Evolutionary conservation across 2,329 filamentous ascomycete species (phyloP).

Genomic region (Botryosphaeria agaves): DNA sequence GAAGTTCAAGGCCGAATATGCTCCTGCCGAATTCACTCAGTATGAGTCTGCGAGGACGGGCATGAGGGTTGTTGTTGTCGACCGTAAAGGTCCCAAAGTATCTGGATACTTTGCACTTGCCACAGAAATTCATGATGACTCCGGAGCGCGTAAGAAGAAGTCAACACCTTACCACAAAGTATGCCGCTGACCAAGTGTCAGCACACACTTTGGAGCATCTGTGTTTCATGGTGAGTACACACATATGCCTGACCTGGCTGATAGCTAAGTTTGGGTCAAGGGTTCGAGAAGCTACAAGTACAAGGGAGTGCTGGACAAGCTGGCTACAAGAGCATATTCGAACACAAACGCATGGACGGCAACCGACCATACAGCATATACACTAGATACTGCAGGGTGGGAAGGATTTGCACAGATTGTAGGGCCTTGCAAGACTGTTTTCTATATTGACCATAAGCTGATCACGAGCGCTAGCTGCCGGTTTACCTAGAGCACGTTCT

Average conservation of each 20-base stretch:
- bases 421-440: conserved; percentile 1
- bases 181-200: conserved; percentile 6
- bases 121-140: conserved; percentile 95
- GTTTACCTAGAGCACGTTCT: conserved; percentile 93
- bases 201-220: conserved; percentile 35
- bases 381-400: conserved; percentile 88
- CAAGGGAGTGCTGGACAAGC: conserved; percentile 87
- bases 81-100: conserved; percentile 87
- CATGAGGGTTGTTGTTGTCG: conserved; percentile 84
- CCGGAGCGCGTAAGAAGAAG: conserved; percentile 46
- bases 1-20: conserved; percentile 78
- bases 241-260: conserved; percentile 42
- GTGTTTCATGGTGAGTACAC: conserved; percentile 30
- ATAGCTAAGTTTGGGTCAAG: conserved; percentile 39
- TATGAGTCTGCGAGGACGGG: conserved; percentile 93
- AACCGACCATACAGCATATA: conserved; percentile 92
- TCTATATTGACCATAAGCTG: neutral
- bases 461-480: conserved; percentile 35
- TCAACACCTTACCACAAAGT: conserved; percentile 3
- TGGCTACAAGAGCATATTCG: conserved; percentile 85
- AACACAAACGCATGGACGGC: conserved; percentile 95
- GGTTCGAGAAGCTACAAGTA: conserved; percentile 87
- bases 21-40: conserved; percentile 72
- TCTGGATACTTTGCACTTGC: conserved; percentile 89
- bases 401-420: conserved; percentile 82